phyloP scores from a whole-genome alignment of 495 filamentous ascomycete species.

The Trichoderma reesei region DNA sequence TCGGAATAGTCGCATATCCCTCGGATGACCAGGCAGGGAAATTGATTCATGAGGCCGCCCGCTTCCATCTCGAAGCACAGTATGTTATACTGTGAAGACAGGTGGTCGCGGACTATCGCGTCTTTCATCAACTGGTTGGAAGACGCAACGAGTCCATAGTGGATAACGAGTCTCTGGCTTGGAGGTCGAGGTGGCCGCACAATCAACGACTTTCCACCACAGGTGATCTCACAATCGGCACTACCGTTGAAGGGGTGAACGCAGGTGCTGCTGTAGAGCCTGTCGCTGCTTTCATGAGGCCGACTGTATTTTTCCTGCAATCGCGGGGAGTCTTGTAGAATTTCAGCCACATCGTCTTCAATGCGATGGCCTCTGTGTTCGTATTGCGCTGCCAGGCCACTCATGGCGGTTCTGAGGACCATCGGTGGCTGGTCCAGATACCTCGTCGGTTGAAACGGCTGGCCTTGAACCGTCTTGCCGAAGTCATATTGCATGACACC shows the following conservation, averaged over 20 bases:
- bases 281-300: slow-evolving; percentile 20
- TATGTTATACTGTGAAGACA: neutral
- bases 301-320: slow-evolving; percentile 20
- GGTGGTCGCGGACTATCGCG: slow-evolving; percentile 10
- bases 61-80: slow-evolving; percentile 23
- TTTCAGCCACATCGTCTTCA: slow-evolving; percentile 16
- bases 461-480: slow-evolving; percentile 19
- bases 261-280: slow-evolving; percentile 20
- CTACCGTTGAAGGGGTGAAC: slow-evolving; percentile 18
- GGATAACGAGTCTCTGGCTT: slow-evolving; percentile 14
- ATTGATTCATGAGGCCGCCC: slow-evolving; percentile 19
- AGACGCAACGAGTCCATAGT: slow-evolving; percentile 34
- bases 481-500: slow-evolving; percentile 26
- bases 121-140: slow-evolving; percentile 26
- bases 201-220: neutral
- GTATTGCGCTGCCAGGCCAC: slow-evolving; percentile 14
- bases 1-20: slow-evolving; percentile 36
- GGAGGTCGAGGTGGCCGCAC: neutral
- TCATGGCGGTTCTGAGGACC: slow-evolving; percentile 17
- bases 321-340: slow-evolving; percentile 17
- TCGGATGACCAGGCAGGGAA: slow-evolving; percentile 25
- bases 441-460: slow-evolving; percentile 20
- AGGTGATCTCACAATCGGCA: neutral
- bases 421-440: slow-evolving; percentile 27
- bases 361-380: slow-evolving; percentile 17